Conservation (phyloP, 2,329 filamentous ascomycete species). For the Graphilbum sp. region DNA sequence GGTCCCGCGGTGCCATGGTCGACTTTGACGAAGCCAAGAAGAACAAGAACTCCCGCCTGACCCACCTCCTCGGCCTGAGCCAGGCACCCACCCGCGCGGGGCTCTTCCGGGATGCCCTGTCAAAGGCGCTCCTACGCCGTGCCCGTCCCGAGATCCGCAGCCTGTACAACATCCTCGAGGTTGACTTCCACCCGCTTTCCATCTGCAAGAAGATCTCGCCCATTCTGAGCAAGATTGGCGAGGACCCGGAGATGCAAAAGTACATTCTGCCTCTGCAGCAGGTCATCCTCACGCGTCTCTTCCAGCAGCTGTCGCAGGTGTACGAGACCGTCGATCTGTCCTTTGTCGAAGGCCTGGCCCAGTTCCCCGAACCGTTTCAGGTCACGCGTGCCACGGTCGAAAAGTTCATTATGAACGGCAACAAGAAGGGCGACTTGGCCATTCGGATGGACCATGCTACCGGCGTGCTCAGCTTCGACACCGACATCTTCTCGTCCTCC, state of each 20-base stretch:
- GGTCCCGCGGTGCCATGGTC: slow-evolving; percentile 87
- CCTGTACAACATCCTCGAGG: slow-evolving; percentile 96
- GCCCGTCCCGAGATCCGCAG: slow-evolving; percentile 89
- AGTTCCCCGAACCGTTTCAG: slow-evolving; percentile 94
- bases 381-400: slow-evolving; percentile 82
- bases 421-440: slow-evolving; percentile 97
- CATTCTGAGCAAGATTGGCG: slow-evolving; percentile 83
- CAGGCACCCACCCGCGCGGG: slow-evolving; percentile 75
- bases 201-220: slow-evolving; percentile 99
- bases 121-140: slow-evolving; percentile 86
- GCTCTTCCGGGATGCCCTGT: slow-evolving; percentile 89
- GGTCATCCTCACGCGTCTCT: slow-evolving; percentile 92
- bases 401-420: slow-evolving; percentile 99
- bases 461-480: slow-evolving; percentile 91
- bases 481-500: slow-evolving; percentile 92
- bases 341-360: slow-evolving; percentile 83
- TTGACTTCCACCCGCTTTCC: slow-evolving; percentile 95
- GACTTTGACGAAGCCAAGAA: slow-evolving; percentile 95
- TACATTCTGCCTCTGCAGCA: slow-evolving; percentile 93
- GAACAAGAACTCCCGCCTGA: slow-evolving; percentile 97
- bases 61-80: slow-evolving; percentile 87
- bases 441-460: slow-evolving; percentile 94
- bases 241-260: slow-evolving; percentile 90
- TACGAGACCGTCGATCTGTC: slow-evolving; percentile 94
- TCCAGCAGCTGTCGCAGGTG: slow-evolving; percentile 97